phyloP scores from a whole-genome alignment of 169 alveolate genomes.

The Fabrea salina region DNA sequence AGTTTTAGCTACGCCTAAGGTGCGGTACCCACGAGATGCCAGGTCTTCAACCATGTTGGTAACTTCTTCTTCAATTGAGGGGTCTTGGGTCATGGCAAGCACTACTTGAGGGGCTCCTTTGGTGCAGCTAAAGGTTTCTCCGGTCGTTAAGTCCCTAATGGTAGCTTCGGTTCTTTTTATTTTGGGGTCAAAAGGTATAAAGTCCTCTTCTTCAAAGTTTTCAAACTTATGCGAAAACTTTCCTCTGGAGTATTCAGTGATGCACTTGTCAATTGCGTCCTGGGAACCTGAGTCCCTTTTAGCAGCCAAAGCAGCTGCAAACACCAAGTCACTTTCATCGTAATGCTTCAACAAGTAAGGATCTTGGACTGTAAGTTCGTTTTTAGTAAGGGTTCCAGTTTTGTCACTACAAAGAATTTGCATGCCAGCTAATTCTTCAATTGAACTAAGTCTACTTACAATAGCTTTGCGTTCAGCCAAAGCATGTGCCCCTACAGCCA shows the following conservation, averaged over 20 bases:
- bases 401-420: conserved; percentile 73
- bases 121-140: conserved; percentile 28
- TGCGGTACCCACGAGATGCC: neutral
- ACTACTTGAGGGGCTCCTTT: conserved; percentile 62
- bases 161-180: conserved; percentile 50
- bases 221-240: neutral
- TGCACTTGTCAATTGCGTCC: neutral
- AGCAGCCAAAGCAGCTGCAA: conserved; percentile 53
- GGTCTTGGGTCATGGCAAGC: conserved; percentile 40
- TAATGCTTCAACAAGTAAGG: conserved; percentile 1
- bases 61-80: neutral
- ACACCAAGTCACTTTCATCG: too few relatives aligned
- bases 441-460: conserved; percentile 74
- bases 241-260: neutral
- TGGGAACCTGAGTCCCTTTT: conserved; percentile 27
- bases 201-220: conserved; percentile 35
- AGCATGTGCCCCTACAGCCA: conserved; percentile 71
- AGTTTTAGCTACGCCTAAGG: conserved; percentile 19
- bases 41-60: conserved; percentile 27
- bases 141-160: conserved; percentile 27
- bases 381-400: conserved; percentile 72
- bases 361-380: conserved; percentile 55
- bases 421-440: conserved; percentile 82
- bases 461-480: conserved; percentile 77
- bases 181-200: conserved; percentile 56